Evolutionary conservation across 208 protist species (phyloP).

Genomic region (Trypanosoma scelopori): DNA sequence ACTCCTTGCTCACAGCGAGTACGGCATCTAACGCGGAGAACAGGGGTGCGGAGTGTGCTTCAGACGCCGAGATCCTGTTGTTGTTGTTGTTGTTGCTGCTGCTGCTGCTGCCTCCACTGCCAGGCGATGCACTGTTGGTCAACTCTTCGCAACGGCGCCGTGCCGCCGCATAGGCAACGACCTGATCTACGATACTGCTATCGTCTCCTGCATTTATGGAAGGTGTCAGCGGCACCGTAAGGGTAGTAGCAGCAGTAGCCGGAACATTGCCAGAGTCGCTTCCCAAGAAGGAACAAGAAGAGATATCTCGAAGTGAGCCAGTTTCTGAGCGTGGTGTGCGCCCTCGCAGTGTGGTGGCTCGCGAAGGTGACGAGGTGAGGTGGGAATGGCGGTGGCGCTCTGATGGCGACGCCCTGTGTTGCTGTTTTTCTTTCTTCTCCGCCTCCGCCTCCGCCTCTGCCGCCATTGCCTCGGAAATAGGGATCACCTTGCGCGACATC

Average conservation of each 20-base stretch:
- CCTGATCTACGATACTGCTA: conserved; percentile 20
- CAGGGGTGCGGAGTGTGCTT: conserved; percentile 23
- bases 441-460: neutral
- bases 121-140: neutral
- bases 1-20: conserved; percentile 76
- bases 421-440: neutral
- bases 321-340: neutral
- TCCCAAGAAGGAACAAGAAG: neutral
- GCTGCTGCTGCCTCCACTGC: neutral
- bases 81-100: neutral
- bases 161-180: conserved; percentile 17
- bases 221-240: conserved; percentile 13
- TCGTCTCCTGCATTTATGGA: conserved; percentile 26
- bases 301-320: neutral
- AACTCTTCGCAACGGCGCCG: neutral
- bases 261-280: neutral
- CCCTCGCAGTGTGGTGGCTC: neutral
- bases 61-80: neutral
- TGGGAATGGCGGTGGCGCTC: conserved; percentile 1
- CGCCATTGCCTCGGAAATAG: neutral
- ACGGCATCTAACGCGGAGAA: conserved; percentile 73
- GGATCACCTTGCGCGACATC: conserved; percentile 3
- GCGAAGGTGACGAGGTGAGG: conserved; percentile 11
- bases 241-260: neutral
- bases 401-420: neutral